These are phyloP conservation scores for Boechera stricta DNA, from an alignment of 345 rosid species.

Conservation along the genomic window DNA sequence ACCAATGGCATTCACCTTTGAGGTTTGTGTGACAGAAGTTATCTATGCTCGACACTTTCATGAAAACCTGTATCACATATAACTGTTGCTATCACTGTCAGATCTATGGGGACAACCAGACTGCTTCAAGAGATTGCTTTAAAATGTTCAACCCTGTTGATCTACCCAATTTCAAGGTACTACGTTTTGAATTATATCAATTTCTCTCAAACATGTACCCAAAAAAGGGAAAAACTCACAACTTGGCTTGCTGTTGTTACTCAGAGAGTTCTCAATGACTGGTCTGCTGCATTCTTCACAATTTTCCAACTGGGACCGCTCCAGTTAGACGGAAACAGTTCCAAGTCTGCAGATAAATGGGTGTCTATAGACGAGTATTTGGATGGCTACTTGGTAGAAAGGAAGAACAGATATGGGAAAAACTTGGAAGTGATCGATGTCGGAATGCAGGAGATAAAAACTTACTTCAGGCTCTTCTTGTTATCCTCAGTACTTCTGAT, in stretches of 20 bases:
- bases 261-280: conserved; percentile 87
- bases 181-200: conserved; percentile 6
- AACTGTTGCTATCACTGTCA: conserved; percentile 44
- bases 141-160: conserved; percentile 95
- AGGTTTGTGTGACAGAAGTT: conserved; percentile 61
- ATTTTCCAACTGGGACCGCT: conserved; percentile 67
- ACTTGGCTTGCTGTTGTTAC: conserved; percentile 29
- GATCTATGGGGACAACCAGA: conserved; percentile 80
- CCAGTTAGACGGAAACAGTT: conserved; percentile 49
- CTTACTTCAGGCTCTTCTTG: conserved; percentile 95
- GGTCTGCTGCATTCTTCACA: conserved; percentile 85
- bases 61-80: conserved; percentile 10
- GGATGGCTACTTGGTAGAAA: conserved; percentile 86
- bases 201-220: background rate
- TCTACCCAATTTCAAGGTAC: conserved; percentile 75
- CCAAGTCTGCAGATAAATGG: conserved; percentile 60
- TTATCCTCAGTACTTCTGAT: conserved; percentile 78
- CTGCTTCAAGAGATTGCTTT: conserved; percentile 82
- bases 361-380: conserved; percentile 94
- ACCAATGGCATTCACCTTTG: conserved; percentile 98
- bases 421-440: conserved; percentile 87
- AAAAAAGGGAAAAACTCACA: background rate
- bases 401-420: conserved; percentile 81
- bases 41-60: background rate
- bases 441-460: conserved; percentile 96